A percentile compares a stretch with the other conserved stretches of the same genome.
phyloP scores from a whole-genome alignment of 805 yeast genomes.

The Teunomyces stri region DNA sequence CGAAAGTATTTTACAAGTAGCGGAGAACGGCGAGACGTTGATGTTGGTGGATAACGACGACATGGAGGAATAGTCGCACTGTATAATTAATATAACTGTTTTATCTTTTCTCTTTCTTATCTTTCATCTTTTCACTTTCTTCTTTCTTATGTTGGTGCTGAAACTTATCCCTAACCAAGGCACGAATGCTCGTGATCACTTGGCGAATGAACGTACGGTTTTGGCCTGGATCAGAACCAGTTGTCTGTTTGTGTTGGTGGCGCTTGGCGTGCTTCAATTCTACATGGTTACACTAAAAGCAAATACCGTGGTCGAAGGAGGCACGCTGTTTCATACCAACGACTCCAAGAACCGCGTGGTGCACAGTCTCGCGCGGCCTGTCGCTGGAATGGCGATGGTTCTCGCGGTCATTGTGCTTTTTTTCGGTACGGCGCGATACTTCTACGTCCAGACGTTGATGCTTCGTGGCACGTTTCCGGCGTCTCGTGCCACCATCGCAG shows the following conservation, averaged over 20 bases:
- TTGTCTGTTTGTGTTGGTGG: conserved; percentile 20
- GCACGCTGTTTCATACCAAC: no score
- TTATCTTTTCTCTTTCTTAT: not conserved
- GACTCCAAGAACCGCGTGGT: not conserved
- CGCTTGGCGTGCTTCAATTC: conserved; percentile 24
- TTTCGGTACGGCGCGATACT: conserved; percentile 24
- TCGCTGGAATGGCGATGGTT: conserved; percentile 15
- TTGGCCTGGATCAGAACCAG: conserved; percentile 30
- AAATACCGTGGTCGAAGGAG: not conserved
- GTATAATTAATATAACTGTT: conserved; percentile 1
- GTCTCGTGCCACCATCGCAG: conserved; percentile 17
- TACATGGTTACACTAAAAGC: conserved; percentile 17
- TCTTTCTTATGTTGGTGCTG: not conserved
- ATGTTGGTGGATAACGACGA: conserved; percentile 47
- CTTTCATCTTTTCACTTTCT: not conserved
- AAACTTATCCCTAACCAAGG: conserved; percentile 19
- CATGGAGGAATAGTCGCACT: conserved; percentile 13
- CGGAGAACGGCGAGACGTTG: conserved; percentile 66
- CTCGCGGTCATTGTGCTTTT: conserved; percentile 17
- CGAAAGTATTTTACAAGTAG: conserved; percentile 67
- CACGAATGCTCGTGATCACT: conserved; percentile 39
- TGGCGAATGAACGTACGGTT: conserved; percentile 35
- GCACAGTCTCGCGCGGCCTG: conserved; percentile 12
- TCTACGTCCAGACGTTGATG: conserved; percentile 23
- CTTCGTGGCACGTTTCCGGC: conserved; percentile 22